Evolutionary conservation across 352 stramenopile genomes (phyloP).

Genomic region (Blastocystis sp.): DNA sequence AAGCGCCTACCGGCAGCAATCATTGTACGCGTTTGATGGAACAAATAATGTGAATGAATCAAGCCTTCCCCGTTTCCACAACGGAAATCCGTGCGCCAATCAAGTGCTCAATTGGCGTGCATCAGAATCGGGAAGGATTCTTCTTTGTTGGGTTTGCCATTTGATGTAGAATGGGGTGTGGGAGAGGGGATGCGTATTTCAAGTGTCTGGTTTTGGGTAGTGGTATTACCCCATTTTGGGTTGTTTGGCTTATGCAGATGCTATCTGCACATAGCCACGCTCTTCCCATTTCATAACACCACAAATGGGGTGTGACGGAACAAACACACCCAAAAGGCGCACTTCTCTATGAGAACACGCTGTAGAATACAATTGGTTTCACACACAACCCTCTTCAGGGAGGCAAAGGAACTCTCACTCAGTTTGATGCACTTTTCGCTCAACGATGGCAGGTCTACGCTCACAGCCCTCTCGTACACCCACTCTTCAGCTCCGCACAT

Average conservation of each 20-base stretch:
- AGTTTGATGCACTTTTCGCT: constrained; percentile 10
- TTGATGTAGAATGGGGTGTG: no score
- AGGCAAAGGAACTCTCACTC: not conserved
- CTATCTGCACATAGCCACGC: no score
- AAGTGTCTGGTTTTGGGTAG: no score
- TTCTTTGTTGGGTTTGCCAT: no score
- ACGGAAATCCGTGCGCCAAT: not conserved
- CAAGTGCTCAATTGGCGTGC: not conserved
- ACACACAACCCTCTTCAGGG: not conserved
- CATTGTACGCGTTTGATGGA: not conserved
- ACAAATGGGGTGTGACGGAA: not conserved
- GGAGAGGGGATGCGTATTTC: no score
- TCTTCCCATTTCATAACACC: no score
- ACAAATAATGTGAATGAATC: constrained; percentile 12
- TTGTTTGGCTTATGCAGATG: no score
- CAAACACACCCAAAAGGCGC: not conserved
- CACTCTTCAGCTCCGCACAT: not conserved
- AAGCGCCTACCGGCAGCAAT: constrained; percentile 21
- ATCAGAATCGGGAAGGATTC: no score
- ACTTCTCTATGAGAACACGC: not conserved
- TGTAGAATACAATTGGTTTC: not conserved
- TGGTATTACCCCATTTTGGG: no score
- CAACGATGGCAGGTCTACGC: not conserved
- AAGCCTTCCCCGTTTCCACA: constrained; percentile 22
- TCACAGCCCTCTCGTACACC: not conserved